Evolutionary conservation across 2,329 filamentous ascomycete genomes (phyloP), one percentile per base, ranked within the genome.

Genomic region (Sporothrix sp.): DNA sequence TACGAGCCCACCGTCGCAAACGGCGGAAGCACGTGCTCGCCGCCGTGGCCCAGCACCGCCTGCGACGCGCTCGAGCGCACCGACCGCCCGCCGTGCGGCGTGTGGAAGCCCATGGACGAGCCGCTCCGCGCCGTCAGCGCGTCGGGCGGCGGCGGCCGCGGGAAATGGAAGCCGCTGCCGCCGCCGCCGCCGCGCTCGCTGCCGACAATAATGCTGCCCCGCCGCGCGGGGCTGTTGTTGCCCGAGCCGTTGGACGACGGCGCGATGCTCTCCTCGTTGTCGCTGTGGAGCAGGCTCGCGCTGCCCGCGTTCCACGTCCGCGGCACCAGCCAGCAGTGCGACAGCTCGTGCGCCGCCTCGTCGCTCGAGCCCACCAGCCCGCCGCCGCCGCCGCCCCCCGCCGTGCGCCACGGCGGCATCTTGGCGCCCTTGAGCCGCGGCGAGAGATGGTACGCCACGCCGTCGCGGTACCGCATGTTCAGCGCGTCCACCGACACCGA

Each of bases 401-500:
- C 59, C 4, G 64, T 65, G 46, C 69, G 73, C 79, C 79, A 83
- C 3, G 78, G 76, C 2, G 78, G 78, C 30, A 71, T 65, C 53
- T 67, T 68, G 23, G 71, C 70, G 2, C 73, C 73, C 53, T 71
- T 71, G 3, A 81, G 67, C 1, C 71, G 70, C 1, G 76, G 73
- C 13, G 71, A 75, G 7, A 82, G 66, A 58, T 81, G 76, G 58
- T 82, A 82, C 16, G 70, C 56, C 2, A 81, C 78, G 7, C 66
- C 68, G 6, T 76, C 71, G 3, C 66, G 68, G 61, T 76, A 76
- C 11, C 71, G 70, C 8, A 79, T 65, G 35, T 70, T 68, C 10
- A 73, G 76, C 1, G 73, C 70, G 52, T 82, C 79, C 1, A 80
- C 77, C 0, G 76, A 74, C 7, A 83, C 68, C 21, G 73, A 74